These are phyloP conservation scores for Daedalea quercina DNA, from an alignment of 768 basidiomycete species.

Conservation along the genomic window DNA sequence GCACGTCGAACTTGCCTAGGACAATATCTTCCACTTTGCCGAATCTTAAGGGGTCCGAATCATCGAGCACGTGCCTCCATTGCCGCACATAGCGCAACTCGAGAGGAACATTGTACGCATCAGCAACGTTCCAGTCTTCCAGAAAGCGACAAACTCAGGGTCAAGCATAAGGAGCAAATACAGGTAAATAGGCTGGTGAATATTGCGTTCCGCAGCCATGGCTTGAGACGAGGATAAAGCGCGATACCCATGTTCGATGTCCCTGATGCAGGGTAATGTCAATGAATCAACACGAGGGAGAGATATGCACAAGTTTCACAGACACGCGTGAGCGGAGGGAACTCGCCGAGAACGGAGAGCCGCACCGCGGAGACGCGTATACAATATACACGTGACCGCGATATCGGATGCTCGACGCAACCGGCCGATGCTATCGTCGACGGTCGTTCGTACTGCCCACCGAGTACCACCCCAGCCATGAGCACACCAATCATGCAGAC, in stretches of 20 bases:
- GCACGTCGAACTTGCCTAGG: constrained; percentile 44
- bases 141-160: constrained; percentile 59
- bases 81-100: constrained; percentile 53
- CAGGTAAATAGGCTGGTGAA: constrained; percentile 51
- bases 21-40: constrained; percentile 47
- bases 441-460: background rate
- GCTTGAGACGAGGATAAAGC: background rate
- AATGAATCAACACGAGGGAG: background rate
- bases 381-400: background rate
- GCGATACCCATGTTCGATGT: too few relatives aligned
- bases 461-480: constrained; percentile 5
- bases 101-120: constrained; percentile 39
- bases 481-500: constrained; percentile 33
- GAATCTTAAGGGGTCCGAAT: constrained; percentile 48
- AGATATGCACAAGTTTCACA: background rate
- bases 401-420: background rate
- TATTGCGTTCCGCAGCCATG: background rate
- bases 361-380: background rate
- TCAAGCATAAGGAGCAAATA: constrained; percentile 53
- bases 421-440: background rate
- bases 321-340: background rate
- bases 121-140: constrained; percentile 51
- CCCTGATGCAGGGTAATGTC: too few relatives aligned
- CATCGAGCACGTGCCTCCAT: constrained; percentile 45
- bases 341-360: background rate